Evolutionary conservation across 768 basidiomycete genomes (phyloP).

Genomic region (Lactifluus echinatus): DNA sequence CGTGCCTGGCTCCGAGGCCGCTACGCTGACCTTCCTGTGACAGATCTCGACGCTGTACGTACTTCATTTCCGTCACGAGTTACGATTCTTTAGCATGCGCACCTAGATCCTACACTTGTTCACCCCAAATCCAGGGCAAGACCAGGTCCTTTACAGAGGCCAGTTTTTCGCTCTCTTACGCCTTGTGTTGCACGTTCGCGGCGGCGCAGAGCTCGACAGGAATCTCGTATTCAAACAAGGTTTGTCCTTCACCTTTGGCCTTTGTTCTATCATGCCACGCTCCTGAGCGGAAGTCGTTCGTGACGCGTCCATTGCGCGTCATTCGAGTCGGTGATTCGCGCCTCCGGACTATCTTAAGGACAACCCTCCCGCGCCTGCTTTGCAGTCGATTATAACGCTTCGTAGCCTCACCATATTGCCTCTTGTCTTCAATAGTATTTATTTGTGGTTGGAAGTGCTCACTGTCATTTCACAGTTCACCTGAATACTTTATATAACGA

Average conservation of each 20-base stretch:
- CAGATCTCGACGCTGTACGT: constrained; percentile 53
- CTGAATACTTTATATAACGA: constrained; percentile 4
- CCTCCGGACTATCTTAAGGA: background rate
- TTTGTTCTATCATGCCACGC: background rate
- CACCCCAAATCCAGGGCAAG: constrained; percentile 41
- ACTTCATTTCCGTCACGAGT: background rate
- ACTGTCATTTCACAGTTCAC: background rate
- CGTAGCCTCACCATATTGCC: background rate
- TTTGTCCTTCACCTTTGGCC: constrained; percentile 27
- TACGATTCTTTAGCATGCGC: background rate
- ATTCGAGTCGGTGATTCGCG: background rate
- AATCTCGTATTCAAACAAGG: constrained; percentile 71
- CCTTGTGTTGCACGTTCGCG: constrained; percentile 50
- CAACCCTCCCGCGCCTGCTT: background rate
- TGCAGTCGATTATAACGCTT: background rate
- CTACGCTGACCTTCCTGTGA: constrained; percentile 44
- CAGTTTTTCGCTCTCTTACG: constrained; percentile 73
- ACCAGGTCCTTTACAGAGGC: constrained; percentile 51
- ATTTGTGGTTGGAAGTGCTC: background rate
- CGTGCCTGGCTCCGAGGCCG: constrained; percentile 70
- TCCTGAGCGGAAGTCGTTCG: background rate
- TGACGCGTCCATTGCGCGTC: background rate
- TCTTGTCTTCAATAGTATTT: background rate
- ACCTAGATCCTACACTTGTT: constrained; percentile 59
- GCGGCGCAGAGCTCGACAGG: constrained; percentile 55